A percentile compares a stretch with the other conserved stretches of the same genome.
phyloP scores from a whole-genome alignment of 1,284 basidiomycete species.

The Golubevia sp. region DNA sequence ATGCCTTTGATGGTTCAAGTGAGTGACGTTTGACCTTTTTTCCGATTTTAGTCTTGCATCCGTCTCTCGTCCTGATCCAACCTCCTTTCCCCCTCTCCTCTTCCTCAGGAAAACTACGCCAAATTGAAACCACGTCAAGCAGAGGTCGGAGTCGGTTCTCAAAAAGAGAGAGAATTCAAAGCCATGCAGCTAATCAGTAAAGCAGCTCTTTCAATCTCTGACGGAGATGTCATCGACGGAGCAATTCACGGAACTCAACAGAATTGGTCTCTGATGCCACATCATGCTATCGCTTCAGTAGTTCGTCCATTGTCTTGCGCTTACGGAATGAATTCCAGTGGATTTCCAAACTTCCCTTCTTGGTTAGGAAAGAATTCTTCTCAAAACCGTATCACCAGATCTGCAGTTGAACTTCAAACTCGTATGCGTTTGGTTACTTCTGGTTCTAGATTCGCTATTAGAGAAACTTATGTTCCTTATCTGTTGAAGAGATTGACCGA shows the following conservation, averaged over 20 bases:
- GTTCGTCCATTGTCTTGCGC: constrained; percentile 66
- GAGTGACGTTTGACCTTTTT: background rate
- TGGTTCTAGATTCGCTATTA: constrained; percentile 37
- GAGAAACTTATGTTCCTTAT: constrained; percentile 43
- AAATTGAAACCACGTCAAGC: constrained; percentile 76
- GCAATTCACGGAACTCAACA: constrained; percentile 94
- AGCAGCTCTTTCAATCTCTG: constrained; percentile 88
- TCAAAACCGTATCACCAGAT: background rate
- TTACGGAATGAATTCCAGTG: constrained; percentile 20
- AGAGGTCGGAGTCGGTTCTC: constrained; percentile 63
- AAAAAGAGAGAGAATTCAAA: constrained; percentile 71
- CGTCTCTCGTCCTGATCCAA: background rate
- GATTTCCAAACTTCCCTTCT: constrained; percentile 29
- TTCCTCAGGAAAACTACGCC: constrained; percentile 80
- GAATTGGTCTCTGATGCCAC: constrained; percentile 92
- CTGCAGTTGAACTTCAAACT: constrained; percentile 48
- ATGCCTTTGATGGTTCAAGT: constrained; percentile 94
- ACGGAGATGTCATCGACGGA: constrained; percentile 90
- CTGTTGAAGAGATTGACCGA: constrained; percentile 32
- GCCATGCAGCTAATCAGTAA: constrained; percentile 74
- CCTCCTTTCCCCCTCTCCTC: constrained; percentile 9
- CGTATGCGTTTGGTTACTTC: constrained; percentile 44
- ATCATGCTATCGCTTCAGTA: constrained; percentile 87
- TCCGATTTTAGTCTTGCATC: too few relatives aligned
- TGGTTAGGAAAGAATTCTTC: constrained; percentile 10